Conservation (phyloP, 1,284 basidiomycete species). For the Microbotryomycetes sp. region DNA sequence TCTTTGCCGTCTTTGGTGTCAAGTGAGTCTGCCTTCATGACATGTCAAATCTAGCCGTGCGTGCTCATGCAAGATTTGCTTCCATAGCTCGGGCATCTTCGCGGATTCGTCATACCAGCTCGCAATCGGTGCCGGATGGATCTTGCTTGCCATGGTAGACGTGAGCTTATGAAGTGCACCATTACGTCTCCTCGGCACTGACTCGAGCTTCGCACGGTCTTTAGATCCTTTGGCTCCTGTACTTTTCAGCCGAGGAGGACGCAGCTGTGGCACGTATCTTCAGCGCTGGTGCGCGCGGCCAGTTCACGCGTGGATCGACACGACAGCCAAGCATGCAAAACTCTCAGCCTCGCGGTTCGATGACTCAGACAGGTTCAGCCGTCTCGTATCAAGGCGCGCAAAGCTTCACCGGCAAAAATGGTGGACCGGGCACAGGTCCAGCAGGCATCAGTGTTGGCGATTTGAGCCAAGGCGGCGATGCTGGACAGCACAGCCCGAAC, state of each 20-base stretch:
- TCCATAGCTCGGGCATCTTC: constrained; percentile 48
- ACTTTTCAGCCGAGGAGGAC: constrained; percentile 93
- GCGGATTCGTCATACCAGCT: constrained; percentile 37
- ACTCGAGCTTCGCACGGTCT: not conserved
- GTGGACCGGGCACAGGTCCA: constrained; percentile 2
- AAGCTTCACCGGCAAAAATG: constrained; percentile 5
- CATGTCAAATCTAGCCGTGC: constrained; percentile 10
- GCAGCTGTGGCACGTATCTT: constrained; percentile 73
- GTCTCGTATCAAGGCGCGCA: constrained; percentile 21
- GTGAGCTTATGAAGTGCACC: constrained; percentile 38
- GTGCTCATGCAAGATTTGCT: constrained; percentile 10
- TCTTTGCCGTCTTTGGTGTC: constrained; percentile 75
- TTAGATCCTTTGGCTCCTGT: constrained; percentile 88
- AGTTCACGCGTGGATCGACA: constrained; percentile 39
- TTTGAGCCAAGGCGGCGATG: constrained; percentile 11
- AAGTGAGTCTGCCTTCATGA: constrained; percentile 45
- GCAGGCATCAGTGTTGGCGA: constrained; percentile 23
- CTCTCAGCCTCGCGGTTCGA: constrained; percentile 7
- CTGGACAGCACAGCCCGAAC: constrained; percentile 3
- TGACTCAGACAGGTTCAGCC: constrained; percentile 9
- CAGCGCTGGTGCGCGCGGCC: constrained; percentile 79
- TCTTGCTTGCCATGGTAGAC: constrained; percentile 76
- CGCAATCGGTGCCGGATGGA: constrained; percentile 87
- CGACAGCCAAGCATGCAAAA: not conserved
- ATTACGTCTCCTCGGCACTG: too few species aligned